Evolutionary conservation across 2,329 filamentous ascomycete species (phyloP).

Genomic region (Mycogone perniciosa): DNA sequence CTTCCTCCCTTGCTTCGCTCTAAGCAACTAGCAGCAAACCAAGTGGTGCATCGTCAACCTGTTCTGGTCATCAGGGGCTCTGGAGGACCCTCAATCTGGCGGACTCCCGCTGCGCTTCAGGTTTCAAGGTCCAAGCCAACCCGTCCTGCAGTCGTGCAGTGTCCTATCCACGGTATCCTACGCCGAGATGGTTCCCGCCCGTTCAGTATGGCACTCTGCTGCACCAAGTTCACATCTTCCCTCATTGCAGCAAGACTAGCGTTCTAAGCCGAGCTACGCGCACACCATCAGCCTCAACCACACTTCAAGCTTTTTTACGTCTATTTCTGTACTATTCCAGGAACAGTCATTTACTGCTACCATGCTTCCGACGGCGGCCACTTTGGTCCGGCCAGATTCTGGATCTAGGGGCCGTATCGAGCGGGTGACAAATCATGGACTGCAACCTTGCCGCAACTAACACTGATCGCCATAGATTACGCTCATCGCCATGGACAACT

Average conservation of each 20-base stretch:
- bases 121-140: not conserved
- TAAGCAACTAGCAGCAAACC: not conserved
- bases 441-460: too few relatives aligned
- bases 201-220: too few relatives aligned
- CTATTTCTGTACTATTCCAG: not conserved
- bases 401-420: too few relatives aligned
- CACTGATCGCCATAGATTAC: too few relatives aligned
- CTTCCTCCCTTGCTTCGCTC: too few relatives aligned
- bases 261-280: not conserved
- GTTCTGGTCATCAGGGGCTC: not conserved
- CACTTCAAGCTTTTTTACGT: too few relatives aligned
- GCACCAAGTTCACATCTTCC: too few relatives aligned
- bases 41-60: not conserved
- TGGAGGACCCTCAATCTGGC: not conserved
- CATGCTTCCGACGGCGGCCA: not conserved
- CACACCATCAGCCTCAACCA: too few relatives aligned
- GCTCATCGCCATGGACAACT: too few relatives aligned
- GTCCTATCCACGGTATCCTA: not conserved
- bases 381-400: not conserved
- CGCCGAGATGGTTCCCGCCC: not conserved
- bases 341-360: not conserved
- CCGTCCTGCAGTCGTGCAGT: not conserved
- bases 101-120: not conserved
- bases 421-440: too few relatives aligned
- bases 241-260: too few relatives aligned